Conservation (phyloP, 441 rosid genomes). For the Francoa sonchifolia region DNA sequence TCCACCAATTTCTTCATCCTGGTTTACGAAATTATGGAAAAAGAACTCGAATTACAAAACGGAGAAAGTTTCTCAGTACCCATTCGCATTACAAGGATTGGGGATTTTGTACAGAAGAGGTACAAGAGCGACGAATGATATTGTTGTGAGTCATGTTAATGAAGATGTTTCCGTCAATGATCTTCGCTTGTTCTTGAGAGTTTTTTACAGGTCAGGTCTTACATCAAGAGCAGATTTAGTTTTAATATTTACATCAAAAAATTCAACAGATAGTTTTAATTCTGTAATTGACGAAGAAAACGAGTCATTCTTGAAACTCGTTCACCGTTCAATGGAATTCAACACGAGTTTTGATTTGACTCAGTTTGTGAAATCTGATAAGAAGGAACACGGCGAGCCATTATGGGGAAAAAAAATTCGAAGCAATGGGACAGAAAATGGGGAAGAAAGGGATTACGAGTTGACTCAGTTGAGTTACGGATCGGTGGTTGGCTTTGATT, state of each 20-base stretch:
- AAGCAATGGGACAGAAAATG: constrained; percentile 9
- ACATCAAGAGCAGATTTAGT: constrained; percentile 50
- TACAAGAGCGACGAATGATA: constrained; percentile 50
- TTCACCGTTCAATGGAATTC: constrained; percentile 13
- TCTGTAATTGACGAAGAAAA: constrained; percentile 47
- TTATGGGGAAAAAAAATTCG: constrained; percentile 68
- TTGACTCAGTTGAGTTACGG: constrained; percentile 51
- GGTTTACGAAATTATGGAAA: constrained; percentile 10
- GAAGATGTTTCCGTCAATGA: constrained; percentile 41
- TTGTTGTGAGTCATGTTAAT: constrained; percentile 44
- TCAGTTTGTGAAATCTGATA: constrained; percentile 35
- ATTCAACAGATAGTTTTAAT: constrained; percentile 17
- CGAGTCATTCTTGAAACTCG: constrained; percentile 48
- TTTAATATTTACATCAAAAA: constrained; percentile 34
- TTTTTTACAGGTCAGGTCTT: constrained; percentile 50
- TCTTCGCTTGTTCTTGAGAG: constrained; percentile 46
- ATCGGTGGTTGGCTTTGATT: constrained; percentile 70
- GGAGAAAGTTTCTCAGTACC: not conserved
- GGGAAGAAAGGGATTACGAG: constrained; percentile 13
- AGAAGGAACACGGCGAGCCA: constrained; percentile 38
- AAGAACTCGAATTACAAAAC: not conserved
- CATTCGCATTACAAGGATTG: constrained; percentile 70
- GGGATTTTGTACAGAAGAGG: constrained; percentile 67
- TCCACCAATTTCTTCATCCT: constrained; percentile 2
- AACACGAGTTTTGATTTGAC: constrained; percentile 31